Base-by-base conservation (phyloP, 352 stramenopile genomes). In the Pythium phragmiticola region DNA sequence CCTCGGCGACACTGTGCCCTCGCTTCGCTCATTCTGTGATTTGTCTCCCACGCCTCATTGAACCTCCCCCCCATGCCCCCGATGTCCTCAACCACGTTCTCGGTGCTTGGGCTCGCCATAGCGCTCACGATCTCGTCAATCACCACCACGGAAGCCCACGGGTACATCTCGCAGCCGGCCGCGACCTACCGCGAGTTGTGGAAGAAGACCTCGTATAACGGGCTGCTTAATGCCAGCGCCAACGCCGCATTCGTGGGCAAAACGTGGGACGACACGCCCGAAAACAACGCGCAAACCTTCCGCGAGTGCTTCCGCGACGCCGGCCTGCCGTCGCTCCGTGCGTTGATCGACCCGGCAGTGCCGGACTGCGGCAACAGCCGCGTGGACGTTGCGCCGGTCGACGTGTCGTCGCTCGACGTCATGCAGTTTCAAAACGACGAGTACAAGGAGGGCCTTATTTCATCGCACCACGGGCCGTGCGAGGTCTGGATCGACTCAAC, bases 391-490 rank as follows among this genome's bases (percentile, higher is more conserved):
- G 17, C 69, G n/a, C 54, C 65, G 0, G 58, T 74, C 5, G 57
- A 72, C 57, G 70, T 77, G n/a, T 67, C 58, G n/a, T 39, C 34
- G 12, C 46, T 77, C 28, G 62, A 53, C 1, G 50, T 51, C 26
- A 65, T 77, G 63, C 37, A 72, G 30, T 77, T 74, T 42, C 70
- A 66, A 30, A 78, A 78, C 57, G 68, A 78, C 53, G 68, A 80
- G 56, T 59, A 70, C 43, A 14, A 49, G 11, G 37, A 78, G 49
- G 70, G 70, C 26, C 77, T 80, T 49, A 52, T 74, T 16, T 52
- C 9, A 26, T 77, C 73, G n/a, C 73, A 80, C 47, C 57, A 75
- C 51, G 73, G 73, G 5, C 73, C 73, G 2, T 80, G 73, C 42
- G 73, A 80, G 47, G 59, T 70, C 21, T 80, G 70, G 70, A 78